Conservation (phyloP, 2,329 filamentous ascomycete genomes). For the Botryotinia convoluta region DNA sequence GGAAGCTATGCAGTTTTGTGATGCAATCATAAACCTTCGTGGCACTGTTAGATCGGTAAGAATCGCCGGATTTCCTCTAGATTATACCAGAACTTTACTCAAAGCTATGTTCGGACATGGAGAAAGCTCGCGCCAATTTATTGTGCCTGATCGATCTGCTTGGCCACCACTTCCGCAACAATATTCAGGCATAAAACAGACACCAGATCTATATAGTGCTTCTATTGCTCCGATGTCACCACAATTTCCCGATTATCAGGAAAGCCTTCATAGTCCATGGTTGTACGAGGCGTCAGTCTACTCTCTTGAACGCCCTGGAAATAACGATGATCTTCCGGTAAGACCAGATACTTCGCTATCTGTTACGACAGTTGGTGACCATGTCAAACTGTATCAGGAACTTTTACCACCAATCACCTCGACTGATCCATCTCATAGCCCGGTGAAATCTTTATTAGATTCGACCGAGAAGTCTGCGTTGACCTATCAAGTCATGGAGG, state of each 20-base stretch:
- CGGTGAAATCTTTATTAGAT: not conserved
- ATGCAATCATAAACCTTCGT: conserved; percentile 23
- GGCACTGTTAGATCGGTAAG: conserved; percentile 24
- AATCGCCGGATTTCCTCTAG: conserved; percentile 27
- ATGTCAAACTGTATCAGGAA: conserved; percentile 14
- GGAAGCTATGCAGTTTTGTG: conserved; percentile 23
- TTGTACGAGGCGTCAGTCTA: conserved; percentile 6
- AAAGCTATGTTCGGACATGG: conserved; percentile 23
- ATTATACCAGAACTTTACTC: conserved; percentile 24
- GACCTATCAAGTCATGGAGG: not conserved
- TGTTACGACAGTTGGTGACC: not conserved
- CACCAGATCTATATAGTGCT: not conserved
- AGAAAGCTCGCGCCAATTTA: not conserved
- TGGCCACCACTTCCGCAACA: conserved; percentile 22
- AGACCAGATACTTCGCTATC: conserved; percentile 11
- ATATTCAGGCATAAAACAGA: not conserved
- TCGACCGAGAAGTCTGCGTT: not conserved
- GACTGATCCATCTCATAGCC: not conserved
- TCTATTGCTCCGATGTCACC: not conserved
- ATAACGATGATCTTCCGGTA: not conserved
- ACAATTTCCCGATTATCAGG: not conserved
- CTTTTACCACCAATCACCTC: not conserved
- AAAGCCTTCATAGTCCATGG: not conserved
- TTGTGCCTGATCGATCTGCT: conserved; percentile 9
- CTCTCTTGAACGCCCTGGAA: not conserved